Conservation (phyloP, 2,329 filamentous ascomycete genomes). For the Mollisia scopiformis region DNA sequence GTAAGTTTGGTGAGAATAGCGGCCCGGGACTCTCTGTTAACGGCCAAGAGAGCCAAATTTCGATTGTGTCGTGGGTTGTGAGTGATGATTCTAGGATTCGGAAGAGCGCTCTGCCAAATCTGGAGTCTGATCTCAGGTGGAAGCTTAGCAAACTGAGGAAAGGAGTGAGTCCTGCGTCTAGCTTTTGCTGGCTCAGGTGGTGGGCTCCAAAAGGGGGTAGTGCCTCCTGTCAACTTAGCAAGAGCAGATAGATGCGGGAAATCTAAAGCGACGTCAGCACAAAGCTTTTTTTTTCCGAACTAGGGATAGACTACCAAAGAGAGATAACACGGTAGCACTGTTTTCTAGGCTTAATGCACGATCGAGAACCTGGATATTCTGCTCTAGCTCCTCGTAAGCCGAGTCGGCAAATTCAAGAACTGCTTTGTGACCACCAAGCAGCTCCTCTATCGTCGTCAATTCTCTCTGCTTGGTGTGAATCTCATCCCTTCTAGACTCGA, state of each 20-base stretch:
- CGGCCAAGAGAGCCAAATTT: background rate
- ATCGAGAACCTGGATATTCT: slow-evolving; percentile 11
- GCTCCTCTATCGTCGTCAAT: slow-evolving; percentile 7
- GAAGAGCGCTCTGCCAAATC: slow-evolving; percentile 13
- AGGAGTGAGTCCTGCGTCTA: background rate
- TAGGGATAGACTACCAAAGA: background rate
- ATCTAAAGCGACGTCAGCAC: background rate
- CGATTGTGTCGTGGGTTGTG: slow-evolving; percentile 14
- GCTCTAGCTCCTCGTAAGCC: slow-evolving; percentile 8
- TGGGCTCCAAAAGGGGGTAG: background rate
- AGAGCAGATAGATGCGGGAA: slow-evolving; percentile 10
- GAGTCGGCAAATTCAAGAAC: slow-evolving; percentile 7
- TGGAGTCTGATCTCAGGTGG: slow-evolving; percentile 16
- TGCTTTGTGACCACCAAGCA: slow-evolving; percentile 5
- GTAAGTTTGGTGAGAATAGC: background rate
- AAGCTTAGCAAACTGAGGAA: slow-evolving; percentile 13
- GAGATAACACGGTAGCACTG: background rate
- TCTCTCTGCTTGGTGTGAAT: slow-evolving; percentile 10
- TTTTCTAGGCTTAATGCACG: background rate
- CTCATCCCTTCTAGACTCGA: slow-evolving; percentile 5
- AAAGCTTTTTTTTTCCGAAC: background rate
- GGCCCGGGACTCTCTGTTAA: slow-evolving; percentile 12
- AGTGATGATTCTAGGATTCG: slow-evolving; percentile 13
- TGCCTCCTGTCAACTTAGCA: slow-evolving; percentile 5
- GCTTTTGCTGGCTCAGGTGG: background rate